Base-by-base conservation (phyloP, 2,329 filamentous ascomycete genomes). In the Tolypocladium pustulatum region DNA sequence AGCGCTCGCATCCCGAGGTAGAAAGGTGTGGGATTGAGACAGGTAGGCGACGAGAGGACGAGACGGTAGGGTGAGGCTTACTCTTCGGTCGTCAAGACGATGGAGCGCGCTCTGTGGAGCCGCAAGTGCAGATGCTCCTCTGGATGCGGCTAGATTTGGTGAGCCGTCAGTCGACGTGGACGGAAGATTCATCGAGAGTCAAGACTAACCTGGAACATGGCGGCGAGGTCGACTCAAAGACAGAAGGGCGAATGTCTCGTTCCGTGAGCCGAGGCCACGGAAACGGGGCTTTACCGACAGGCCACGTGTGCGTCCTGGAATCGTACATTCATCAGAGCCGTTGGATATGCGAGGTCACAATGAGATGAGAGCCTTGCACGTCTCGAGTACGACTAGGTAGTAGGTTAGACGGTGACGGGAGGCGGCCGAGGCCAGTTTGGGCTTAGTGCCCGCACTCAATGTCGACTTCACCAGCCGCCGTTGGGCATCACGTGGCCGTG, bases 61-160 rank as follows among this genome's bases (percentile, higher is more conserved):
- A 54, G 27, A 49, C 32, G 40, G n/a, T 22, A 34, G 74, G 20
- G n/a, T n/a, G n/a, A n/a, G 38, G 49, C 79, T 74, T 71, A 83
- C 81, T 97, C 93, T 65, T 88, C 81, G 30, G 85, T 79, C 4
- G 91, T 95, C 61, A 97, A 80, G 30, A 94, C 79, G 37, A 96
- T 88, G 30, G 89, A 92, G 61, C 89, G 85, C 52, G 92, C 91
- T 57, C 91, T 86, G 75, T 96, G 92, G 63, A 89, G 79, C 61
- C 91, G 89, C 56, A 96, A 80, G 63, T 84, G 89, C 70, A 95
- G 89, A 62, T 83, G 82, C 70, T 91, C 86, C 70, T 86, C 83
- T 46, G 86, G 87, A 68, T 88, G 82, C 64, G 81, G 80, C 82
- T 85, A 67, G 22, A 27, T 10, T n/a, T 4, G 22, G 8, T 5